phyloP scores from a whole-genome alignment of 208 protist genomes.

The Wallacemonas sp. region DNA sequence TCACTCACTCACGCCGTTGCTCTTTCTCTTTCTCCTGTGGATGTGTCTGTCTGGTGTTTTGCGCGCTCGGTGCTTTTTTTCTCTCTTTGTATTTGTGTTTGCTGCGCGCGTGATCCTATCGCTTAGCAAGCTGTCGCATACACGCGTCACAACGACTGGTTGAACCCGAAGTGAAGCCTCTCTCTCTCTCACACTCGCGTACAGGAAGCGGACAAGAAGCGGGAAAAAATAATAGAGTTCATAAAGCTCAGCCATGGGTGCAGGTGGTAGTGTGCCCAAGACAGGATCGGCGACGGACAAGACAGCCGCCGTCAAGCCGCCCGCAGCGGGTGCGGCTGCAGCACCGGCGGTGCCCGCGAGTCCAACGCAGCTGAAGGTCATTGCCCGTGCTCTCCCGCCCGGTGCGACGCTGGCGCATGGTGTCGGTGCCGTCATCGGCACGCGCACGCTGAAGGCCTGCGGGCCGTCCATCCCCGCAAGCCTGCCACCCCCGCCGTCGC shows the following conservation, averaged over 20 bases:
- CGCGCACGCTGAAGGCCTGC: neutral
- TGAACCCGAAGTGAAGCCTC: no score
- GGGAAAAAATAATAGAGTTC: neutral
- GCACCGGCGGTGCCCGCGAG: neutral
- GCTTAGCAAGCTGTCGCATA: no score
- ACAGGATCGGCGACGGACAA: neutral
- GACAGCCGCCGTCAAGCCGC: slow-evolving; percentile 8
- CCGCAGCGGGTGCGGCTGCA: neutral
- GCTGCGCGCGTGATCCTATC: no score
- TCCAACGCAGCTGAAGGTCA: slow-evolving; percentile 17
- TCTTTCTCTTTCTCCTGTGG: no score
- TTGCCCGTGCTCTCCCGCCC: slow-evolving; percentile 14
- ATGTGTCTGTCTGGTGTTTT: no score
- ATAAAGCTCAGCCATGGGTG: slow-evolving; percentile 22
- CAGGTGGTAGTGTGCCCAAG: slow-evolving; percentile 32
- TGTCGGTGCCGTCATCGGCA: slow-evolving; percentile 22
- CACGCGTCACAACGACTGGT: no score
- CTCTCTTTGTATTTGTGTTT: no score
- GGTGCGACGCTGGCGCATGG: slow-evolving; percentile 22
- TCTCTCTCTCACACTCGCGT: neutral
- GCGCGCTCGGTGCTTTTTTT: no score
- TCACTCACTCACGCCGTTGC: no score
- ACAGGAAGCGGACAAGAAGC: neutral
- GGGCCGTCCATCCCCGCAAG: neutral
- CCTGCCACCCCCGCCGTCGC: slow-evolving; percentile 12